A percentile compares a stretch with the other conserved stretches of the same genome.
Evolutionary conservation across 345 rosid species (phyloP).

Genomic region (Salix brachista): DNA sequence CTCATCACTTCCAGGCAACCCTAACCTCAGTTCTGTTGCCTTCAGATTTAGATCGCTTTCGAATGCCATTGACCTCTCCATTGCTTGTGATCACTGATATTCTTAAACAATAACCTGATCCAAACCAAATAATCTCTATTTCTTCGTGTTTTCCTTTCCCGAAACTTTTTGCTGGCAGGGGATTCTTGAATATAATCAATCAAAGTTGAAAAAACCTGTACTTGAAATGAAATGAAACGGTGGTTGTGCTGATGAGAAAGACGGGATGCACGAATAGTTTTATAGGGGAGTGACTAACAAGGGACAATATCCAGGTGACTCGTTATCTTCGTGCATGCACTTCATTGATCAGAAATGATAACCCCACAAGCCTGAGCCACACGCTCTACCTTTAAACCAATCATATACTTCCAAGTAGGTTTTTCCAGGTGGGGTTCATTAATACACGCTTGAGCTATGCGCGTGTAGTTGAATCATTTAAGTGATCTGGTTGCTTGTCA

Average conservation of each 20-base stretch:
- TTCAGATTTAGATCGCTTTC: slow-evolving; percentile 25
- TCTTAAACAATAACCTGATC: background rate
- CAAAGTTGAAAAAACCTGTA: background rate
- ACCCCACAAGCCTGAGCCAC: slow-evolving; percentile 14
- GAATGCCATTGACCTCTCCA: slow-evolving; percentile 23
- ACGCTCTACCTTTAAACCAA: slow-evolving; percentile 14
- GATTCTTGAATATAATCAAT: background rate
- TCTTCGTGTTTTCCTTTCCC: background rate
- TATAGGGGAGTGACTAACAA: slow-evolving; percentile 22
- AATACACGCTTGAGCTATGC: slow-evolving; percentile 8
- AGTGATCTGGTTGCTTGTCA: slow-evolving; percentile 29
- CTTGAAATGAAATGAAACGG: background rate
- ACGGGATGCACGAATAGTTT: slow-evolving; percentile 20
- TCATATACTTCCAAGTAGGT: background rate
- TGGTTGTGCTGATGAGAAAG: slow-evolving; percentile 24
- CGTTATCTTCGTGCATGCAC: slow-evolving; percentile 32
- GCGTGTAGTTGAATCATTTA: slow-evolving; percentile 13
- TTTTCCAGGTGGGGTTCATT: background rate
- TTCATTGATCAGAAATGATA: slow-evolving; percentile 5
- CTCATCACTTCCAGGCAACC: slow-evolving; percentile 21
- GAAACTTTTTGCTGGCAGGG: background rate
- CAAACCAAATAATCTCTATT: background rate
- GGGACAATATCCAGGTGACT: slow-evolving; percentile 15
- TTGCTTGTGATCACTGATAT: background rate
- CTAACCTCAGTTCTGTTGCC: slow-evolving; percentile 26